A percentile compares a stretch with the other conserved stretches of the same genome.
Conservation (phyloP, 73 alveolate genomes). For the Breviolum minutum region DNA sequence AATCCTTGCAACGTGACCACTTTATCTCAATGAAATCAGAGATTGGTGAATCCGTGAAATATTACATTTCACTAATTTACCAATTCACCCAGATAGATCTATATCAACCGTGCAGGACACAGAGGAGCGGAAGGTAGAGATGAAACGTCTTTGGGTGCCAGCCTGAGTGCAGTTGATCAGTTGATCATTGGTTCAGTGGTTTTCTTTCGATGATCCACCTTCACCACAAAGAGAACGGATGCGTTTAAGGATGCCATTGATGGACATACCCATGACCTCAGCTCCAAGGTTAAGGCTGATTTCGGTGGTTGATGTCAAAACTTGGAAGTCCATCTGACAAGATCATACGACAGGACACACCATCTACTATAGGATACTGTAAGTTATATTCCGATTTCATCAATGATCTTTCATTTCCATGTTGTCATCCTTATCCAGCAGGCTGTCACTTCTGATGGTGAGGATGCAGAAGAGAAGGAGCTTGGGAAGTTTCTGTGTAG, state of each 20-base stretch:
- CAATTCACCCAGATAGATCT: no score
- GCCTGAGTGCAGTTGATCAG: background rate
- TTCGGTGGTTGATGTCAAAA: background rate
- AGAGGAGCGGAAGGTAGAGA: conserved; percentile 58
- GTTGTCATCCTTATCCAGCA: background rate
- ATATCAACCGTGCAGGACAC: conserved; percentile 10
- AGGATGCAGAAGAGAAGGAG: no score
- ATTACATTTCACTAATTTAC: no score
- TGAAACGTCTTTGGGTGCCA: conserved; percentile 66
- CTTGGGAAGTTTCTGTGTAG: no score
- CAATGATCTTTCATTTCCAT: background rate
- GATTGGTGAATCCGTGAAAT: no score
- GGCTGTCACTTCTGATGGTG: no score
- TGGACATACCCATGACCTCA: conserved; percentile 56
- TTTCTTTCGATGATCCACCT: background rate
- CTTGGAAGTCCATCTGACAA: background rate
- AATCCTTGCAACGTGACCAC: no score
- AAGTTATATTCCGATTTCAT: background rate
- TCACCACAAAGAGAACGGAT: no score
- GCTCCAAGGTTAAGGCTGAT: conserved; percentile 35
- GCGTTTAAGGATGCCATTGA: conserved; percentile 28
- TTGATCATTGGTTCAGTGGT: background rate
- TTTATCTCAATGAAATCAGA: no score
- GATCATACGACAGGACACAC: background rate
- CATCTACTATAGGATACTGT: background rate